A percentile compares a stretch with the other conserved stretches of the same genome.
These are phyloP conservation scores for Diutina scorzettiae DNA, from an alignment of 1,139 yeast genomes.

Conservation along the genomic window DNA sequence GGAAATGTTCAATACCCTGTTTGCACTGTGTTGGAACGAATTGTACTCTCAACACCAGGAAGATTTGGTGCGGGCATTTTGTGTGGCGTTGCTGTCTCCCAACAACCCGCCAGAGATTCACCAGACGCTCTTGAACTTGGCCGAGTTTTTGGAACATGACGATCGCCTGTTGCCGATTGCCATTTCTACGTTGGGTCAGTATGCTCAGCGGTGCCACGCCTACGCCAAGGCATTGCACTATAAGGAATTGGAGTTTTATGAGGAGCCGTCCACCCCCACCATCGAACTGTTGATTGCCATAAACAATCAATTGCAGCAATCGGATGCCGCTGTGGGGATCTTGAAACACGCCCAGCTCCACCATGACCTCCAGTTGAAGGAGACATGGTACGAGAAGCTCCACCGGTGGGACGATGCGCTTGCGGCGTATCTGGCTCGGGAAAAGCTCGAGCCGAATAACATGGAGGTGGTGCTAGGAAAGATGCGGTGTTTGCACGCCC, in stretches of 20 bases:
- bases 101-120: conserved; percentile 94
- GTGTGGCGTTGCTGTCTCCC: conserved; percentile 79
- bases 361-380: conserved; percentile 84
- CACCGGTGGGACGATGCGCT: conserved; percentile 98
- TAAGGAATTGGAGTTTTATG: conserved; percentile 88
- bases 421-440: conserved; percentile 73
- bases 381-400: conserved; percentile 94
- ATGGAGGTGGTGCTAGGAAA: conserved; percentile 91
- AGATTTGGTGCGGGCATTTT: conserved; percentile 74
- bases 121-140: conserved; percentile 76
- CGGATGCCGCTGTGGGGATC: conserved; percentile 97
- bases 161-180: conserved; percentile 89
- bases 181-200: conserved; percentile 77
- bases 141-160: conserved; percentile 97
- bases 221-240: conserved; percentile 96
- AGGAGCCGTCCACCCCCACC: conserved; percentile 85
- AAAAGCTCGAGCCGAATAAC: conserved; percentile 40
- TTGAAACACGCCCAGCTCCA: conserved; percentile 91
- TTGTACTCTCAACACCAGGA: conserved; percentile 87
- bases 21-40: conserved; percentile 94
- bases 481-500: conserved; percentile 93
- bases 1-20: conserved; percentile 87
- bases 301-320: conserved; percentile 88
- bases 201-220: conserved; percentile 93
- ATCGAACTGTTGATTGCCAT: conserved; percentile 87